Base-by-base conservation (phyloP, 805 yeast species). In the Yamadazyma takamatsuzukensis region DNA sequence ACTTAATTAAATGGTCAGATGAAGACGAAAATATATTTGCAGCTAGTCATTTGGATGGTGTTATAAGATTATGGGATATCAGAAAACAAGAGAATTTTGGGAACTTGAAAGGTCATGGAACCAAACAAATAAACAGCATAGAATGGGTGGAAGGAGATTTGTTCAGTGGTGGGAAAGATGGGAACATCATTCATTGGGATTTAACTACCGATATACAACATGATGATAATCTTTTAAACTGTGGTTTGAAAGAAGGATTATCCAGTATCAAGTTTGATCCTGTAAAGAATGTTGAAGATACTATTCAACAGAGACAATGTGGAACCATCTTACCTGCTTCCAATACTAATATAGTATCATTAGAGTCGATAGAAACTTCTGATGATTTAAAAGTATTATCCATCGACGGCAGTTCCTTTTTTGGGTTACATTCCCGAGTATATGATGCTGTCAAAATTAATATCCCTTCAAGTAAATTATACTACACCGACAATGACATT, bases 41-140 rank as follows among this genome's bases (percentile, higher is more conserved):
- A 3, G 74, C 87, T 2, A 75, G 79, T 5, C 83, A 78, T 43
- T 54, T 61, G 21, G 76, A 75, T 42, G 75, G 74, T 4, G 55
- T 73, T 3, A 71, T 80, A 25, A 64, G 78, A 43, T 61, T 85
- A 19, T 85, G 94, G 94, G 95, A 85, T 57, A 74, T 82, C 27
- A 67, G 95, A 41, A 72, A 68, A 44, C 68, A 76, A 24, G 70
- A 68, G 12, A 77, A 79, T 2, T 59, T 76, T 33, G 72, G 76
- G 6, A 59, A 61, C 25, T 59, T 82, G 23, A 49, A 59, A 2
- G 85, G 84, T 1, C 87, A 81, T 46, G 79, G 73, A 39, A 53
- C 55, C 21, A 30, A 29, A n/a, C 37, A 40, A 13, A 63, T 85
- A 11, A 72, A 77, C 6, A 58, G 76, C 15, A 45, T 85, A 23